Conservation (phyloP, 495 filamentous ascomycete species). For the Aspergillus leporis region DNA sequence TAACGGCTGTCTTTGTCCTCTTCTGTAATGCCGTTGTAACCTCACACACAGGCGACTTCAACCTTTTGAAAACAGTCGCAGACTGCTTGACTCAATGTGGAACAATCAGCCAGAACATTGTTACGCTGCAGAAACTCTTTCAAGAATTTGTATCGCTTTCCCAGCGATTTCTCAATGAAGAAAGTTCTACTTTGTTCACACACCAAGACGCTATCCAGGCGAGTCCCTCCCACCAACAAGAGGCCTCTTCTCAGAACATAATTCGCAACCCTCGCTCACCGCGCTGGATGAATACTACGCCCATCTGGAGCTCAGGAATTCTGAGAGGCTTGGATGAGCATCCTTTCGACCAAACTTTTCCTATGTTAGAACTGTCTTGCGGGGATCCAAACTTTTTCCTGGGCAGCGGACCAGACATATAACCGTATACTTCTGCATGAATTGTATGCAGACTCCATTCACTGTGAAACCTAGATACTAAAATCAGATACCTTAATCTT, state of each 20-base stretch:
- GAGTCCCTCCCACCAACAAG: not conserved
- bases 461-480: not conserved
- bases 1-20: conserved; percentile 21
- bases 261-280: not conserved
- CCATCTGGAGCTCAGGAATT: not conserved
- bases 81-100: conserved; percentile 17
- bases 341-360: not conserved
- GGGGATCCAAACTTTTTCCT: not conserved
- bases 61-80: conserved; percentile 19
- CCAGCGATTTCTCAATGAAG: conserved; percentile 6
- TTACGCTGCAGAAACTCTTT: conserved; percentile 16
- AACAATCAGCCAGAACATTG: conserved; percentile 17
- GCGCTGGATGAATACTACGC: not conserved
- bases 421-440: not conserved
- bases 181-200: not conserved
- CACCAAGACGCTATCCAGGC: not conserved
- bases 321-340: not conserved
- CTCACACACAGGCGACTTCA: conserved; percentile 20
- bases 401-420: not conserved
- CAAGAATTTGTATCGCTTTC: conserved; percentile 18
- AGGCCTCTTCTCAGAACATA: not conserved
- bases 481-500: not conserved
- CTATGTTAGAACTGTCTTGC: not conserved
- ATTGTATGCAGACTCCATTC: not conserved
- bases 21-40: conserved; percentile 25